Base-by-base conservation (phyloP, 2,329 filamentous ascomycete genomes). In the Fonsecaea pedrosoi region DNA sequence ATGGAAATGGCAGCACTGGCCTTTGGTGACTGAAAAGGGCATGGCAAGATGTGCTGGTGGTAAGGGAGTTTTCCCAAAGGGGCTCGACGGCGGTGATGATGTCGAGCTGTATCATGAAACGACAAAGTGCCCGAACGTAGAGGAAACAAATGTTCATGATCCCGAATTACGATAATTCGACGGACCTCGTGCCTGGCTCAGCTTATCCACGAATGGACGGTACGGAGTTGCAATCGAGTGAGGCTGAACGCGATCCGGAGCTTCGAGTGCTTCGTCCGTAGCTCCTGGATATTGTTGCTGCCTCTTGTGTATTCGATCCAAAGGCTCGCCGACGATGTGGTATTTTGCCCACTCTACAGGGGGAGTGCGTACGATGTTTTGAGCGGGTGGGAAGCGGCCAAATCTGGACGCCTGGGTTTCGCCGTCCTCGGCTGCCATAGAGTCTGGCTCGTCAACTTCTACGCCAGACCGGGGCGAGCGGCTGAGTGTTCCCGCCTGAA, bases 341-440 rank as follows among this genome's bases (percentile, higher is more conserved):
- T 98, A 98, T 76, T 97, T 94, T 12, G 89, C 87, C 94, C 94
- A 98, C 81, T 97, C 97, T 75, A 98, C 89, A 8, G 92, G 90
- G 8, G 94, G 94, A 80, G 90, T 92, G 48, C 94, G 89, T 32
- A 96, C 89, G 0, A 98, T 82, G 72, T 91, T 91, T 77, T 97
- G 94, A 6, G 91, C 88, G 13, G 85, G 85, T 0, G 94, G 94
- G 13, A 97, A 85, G 18, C 80, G 81, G 2, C 86, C 82, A 81
- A 93, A 93, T 2, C 80, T 76, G 55, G 69, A 74, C 25, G 67
- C 70, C 50, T 71, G 77, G 15, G 75, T 73, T 53, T 73, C 73
- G 13, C 65, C 72, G 6, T 73, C 70, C 0, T 77, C 75, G 18
- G 81, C 79, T 10, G 30, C 54, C 21, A 21, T 1, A 37, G 45